Percentiles rank a stretch among this genome's conserved stretches.
These are phyloP conservation scores for Cystobasidium onofrii DNA, from an alignment of 768 basidiomycete species.

Conservation along the genomic window DNA sequence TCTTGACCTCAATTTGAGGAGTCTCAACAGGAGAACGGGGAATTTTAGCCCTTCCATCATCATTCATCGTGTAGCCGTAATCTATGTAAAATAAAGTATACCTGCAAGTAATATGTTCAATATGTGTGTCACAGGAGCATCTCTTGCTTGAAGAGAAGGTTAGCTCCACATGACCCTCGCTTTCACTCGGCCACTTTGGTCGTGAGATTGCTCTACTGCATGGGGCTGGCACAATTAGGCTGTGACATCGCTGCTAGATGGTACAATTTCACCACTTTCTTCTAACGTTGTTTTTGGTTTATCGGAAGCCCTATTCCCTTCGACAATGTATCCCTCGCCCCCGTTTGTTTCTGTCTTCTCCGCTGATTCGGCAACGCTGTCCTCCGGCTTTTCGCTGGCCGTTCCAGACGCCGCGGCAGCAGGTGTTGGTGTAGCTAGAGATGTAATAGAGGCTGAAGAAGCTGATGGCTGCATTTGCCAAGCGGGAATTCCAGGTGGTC, in stretches of 20 bases:
- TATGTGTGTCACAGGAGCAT: too few relatives aligned
- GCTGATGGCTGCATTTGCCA: conserved; percentile 21
- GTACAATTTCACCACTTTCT: conserved; percentile 16
- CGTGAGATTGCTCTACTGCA: too few relatives aligned
- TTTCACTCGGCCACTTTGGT: too few relatives aligned
- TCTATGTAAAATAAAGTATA: too few relatives aligned
- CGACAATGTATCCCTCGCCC: neutral
- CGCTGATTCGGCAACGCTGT: neutral
- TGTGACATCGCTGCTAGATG: neutral
- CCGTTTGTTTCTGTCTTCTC: neutral
- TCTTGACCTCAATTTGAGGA: too few relatives aligned
- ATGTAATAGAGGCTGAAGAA: neutral
- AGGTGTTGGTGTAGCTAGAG: neutral
- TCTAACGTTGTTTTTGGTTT: neutral
- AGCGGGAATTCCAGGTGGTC: conserved; percentile 28
- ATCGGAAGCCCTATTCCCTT: neutral
- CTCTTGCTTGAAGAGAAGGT: too few relatives aligned
- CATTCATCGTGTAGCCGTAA: too few relatives aligned
- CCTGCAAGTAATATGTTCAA: too few relatives aligned
- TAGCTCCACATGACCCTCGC: too few relatives aligned
- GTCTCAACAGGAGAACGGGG: too few relatives aligned
- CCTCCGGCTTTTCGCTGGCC: neutral
- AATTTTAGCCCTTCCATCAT: too few relatives aligned
- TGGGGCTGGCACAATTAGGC: too few relatives aligned
- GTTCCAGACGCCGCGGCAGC: neutral